Percentiles rank a stretch among this genome's conserved stretches.
These are phyloP conservation scores for Trametopsis cervina DNA, from an alignment of 768 basidiomycete species.

Conservation along the genomic window DNA sequence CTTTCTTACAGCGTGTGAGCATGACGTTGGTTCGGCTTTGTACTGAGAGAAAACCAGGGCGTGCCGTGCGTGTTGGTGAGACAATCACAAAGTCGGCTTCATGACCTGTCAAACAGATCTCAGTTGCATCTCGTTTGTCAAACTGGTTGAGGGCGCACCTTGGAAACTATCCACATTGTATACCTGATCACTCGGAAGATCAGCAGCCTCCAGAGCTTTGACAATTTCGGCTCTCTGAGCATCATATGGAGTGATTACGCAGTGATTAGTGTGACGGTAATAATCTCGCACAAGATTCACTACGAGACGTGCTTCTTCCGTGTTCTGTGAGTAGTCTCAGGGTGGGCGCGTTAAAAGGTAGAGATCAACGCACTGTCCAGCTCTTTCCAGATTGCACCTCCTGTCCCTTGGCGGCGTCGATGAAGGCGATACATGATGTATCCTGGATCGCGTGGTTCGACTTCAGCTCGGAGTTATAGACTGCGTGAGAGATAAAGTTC, in stretches of 20 bases:
- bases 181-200: slow-evolving; percentile 49
- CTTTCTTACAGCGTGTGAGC: slow-evolving; percentile 67
- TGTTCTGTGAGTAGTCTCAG: slow-evolving; percentile 28
- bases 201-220: slow-evolving; percentile 51
- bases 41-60: slow-evolving; percentile 61
- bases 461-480: slow-evolving; percentile 56
- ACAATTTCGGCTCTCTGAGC: slow-evolving; percentile 59
- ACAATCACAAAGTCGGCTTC: slow-evolving; percentile 73
- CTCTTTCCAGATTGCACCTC: slow-evolving; percentile 35
- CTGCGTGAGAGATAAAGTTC: slow-evolving; percentile 57
- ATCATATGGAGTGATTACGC: slow-evolving; percentile 79
- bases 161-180: slow-evolving; percentile 79
- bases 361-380: slow-evolving; percentile 31
- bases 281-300: slow-evolving; percentile 40
- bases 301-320: slow-evolving; percentile 32
- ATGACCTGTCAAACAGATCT: slow-evolving; percentile 46
- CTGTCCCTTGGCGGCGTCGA: slow-evolving; percentile 32
- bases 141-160: no score
- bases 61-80: slow-evolving; percentile 56
- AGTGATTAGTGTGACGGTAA: slow-evolving; percentile 45
- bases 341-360: not conserved
- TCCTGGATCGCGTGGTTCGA: slow-evolving; percentile 39
- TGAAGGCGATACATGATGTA: slow-evolving; percentile 35
- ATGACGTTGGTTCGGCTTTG: slow-evolving; percentile 76
- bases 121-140: slow-evolving; percentile 2